Evolutionary conservation across 768 basidiomycete species (phyloP), one percentile per base, ranked within the genome.

Genomic region (Suillus paluster): DNA sequence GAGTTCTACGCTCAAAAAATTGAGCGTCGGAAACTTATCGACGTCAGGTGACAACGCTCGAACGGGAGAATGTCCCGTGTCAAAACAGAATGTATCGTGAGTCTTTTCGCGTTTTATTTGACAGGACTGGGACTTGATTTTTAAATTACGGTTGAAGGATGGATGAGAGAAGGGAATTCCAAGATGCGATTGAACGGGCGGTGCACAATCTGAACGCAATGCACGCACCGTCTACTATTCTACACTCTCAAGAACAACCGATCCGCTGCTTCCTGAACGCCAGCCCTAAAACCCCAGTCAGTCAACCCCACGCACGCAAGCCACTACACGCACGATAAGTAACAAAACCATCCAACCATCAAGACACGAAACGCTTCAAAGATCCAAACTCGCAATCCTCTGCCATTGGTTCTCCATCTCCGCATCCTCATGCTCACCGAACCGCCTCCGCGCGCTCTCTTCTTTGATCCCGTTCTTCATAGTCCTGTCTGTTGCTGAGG

Each of bases 231-330:
- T 65, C 91, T 80, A 65, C 92, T 94, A 66, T 95, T 95, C 76
- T 97, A 94, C 5, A 97, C 95, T 0, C 95, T 84, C 59, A 96
- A 86, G 71, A 97, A 97, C 30, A 99, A 71, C 96, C 96, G 98
- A 70, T 97, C 92, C 4, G 97, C 92, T 0, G 92, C 95, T 54
- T 91, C 91, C 59, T 90, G 84, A 17, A 97, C 89, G 2, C 96
- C 95, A 34, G 92, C 93, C 46, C 95, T 97, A 11, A 56, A 5
- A 50, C 12, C 5, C 5, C 17, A 6, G 17, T 41, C 17, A 41
- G 33, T 10, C 25, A 38, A 45, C 39, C 56, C n/a, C n/a, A n/a
- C n/a, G n/a, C n/a, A n/a, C n/a, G n/a, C n/a, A n/a, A n/a, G n/a
- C 14, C 39, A 38, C 56, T 34, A 39, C 8, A 4, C 5, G 45